Conservation (phyloP, 2,329 filamentous ascomycete species). For the Exophiala bonariae region DNA sequence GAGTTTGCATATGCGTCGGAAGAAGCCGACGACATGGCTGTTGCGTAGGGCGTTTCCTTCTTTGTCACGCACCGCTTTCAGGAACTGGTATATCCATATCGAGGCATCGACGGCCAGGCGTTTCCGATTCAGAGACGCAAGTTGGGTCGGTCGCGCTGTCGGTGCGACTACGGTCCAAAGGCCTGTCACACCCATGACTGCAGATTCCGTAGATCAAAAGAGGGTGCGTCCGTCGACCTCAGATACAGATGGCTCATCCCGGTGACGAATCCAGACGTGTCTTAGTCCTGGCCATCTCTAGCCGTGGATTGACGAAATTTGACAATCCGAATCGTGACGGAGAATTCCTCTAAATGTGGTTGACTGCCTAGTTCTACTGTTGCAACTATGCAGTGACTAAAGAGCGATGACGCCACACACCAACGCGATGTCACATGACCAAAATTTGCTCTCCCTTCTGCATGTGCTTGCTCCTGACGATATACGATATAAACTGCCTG, state of each 20-base stretch:
- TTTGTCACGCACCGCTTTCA: slow-evolving; percentile 97
- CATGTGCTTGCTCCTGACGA: too few species aligned
- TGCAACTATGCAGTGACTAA: slow-evolving; percentile 2
- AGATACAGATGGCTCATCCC: too few species aligned
- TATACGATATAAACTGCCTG: too few species aligned
- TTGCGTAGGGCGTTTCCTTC: slow-evolving; percentile 96
- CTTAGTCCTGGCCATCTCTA: too few species aligned
- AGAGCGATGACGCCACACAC: slow-evolving; percentile 1
- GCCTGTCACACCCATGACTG: slow-evolving; percentile 88
- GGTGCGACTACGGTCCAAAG: slow-evolving; percentile 97
- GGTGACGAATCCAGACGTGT: too few species aligned
- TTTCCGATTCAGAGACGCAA: slow-evolving; percentile 94
- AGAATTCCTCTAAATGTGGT: too few species aligned
- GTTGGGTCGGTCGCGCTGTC: slow-evolving; percentile 91
- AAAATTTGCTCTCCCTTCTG: slow-evolving; percentile 1
- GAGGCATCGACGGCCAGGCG: slow-evolving; percentile 96
- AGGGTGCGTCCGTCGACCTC: neutral
- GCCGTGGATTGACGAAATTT: too few species aligned
- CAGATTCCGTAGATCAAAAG: neutral
- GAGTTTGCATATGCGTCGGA: slow-evolving; percentile 95
- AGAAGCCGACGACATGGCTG: slow-evolving; percentile 95
- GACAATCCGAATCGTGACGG: neutral
- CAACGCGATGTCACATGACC: slow-evolving; percentile 15
- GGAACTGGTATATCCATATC: slow-evolving; percentile 99
- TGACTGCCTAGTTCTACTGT: too few species aligned